Evolutionary conservation across 2,329 filamentous ascomycete species (phyloP).

Genomic region (Aspergillus fumigatus): DNA sequence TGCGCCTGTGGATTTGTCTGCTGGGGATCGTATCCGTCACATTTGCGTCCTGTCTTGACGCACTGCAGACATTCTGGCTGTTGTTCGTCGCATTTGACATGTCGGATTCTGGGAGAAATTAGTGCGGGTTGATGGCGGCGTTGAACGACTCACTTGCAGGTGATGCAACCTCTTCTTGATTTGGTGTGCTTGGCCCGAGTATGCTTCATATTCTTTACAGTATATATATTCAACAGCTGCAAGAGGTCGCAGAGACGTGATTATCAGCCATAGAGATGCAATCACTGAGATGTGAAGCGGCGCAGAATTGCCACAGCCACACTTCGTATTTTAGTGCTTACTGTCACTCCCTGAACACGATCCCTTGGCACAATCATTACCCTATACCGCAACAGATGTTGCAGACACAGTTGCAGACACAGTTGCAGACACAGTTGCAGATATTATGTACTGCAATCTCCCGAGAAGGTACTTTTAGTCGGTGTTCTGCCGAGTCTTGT

Average conservation of each 20-base stretch:
- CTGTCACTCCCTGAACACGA: no score
- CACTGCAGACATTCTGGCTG: slow-evolving; percentile 53
- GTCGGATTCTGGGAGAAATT: slow-evolving; percentile 42
- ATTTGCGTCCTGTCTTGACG: slow-evolving; percentile 51
- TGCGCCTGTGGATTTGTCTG: background rate
- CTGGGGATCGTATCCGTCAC: slow-evolving; percentile 47
- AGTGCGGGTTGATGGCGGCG: background rate
- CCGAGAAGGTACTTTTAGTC: no score
- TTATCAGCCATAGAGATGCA: no score
- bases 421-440: no score
- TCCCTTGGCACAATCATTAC: background rate
- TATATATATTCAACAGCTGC: no score
- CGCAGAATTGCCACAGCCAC: background rate
- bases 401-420: no score
- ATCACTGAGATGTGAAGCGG: no score
- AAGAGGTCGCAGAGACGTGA: no score
- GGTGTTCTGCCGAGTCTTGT: no score
- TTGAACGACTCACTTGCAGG: slow-evolving; percentile 48
- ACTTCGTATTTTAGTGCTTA: background rate
- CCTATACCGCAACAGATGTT: background rate
- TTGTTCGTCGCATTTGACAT: slow-evolving; percentile 55
- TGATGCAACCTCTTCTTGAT: slow-evolving; percentile 42
- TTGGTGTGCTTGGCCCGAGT: background rate
- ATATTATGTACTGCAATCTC: no score
- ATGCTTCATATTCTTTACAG: background rate